Evolutionary conservation across 1,284 basidiomycete species (phyloP), one percentile per base, ranked within the genome.

Genomic region (Pascua guehoae): DNA sequence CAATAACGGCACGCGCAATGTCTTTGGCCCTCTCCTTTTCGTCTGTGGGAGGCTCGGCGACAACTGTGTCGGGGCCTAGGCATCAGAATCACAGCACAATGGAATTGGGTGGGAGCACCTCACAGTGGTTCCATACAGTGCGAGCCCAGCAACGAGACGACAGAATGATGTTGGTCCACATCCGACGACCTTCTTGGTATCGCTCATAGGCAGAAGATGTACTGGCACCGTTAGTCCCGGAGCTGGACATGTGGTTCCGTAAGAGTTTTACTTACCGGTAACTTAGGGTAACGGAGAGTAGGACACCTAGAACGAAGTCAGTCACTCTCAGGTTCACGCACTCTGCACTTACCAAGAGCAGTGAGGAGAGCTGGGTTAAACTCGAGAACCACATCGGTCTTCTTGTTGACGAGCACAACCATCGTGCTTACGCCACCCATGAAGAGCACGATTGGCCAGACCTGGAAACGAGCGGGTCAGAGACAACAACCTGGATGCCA

Each of bases 131-230:
- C 76, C 76, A 77, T 0, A 74, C 67, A 1, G 68, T 47, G 8
- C 76, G 58, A 5, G 70, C 67, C 70, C 72, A 74, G 9, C 66
- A 67, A 18, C 74, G 59, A 1, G 67, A 63, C 9, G 81, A 82
- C 12, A 85, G 74, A 47, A 87, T 82, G 53, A 88, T 85, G 61
- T 84, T 81, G 5, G 85, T 84, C 87, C 87, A 89, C 24, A 85
- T 75, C 47, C 81, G 74, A 46, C 87, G 78, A 5, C 87, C 87
- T 66, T 89, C 87, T 63, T 85, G 85, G 73, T 89, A 87, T 80
- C 86, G 78, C 66, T 88, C 86, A 66, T 88, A 88, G 17, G 86
- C 86, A 2, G 86, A 86, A 3, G 86, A 88, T 0, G 87, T 88
- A 41, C 87, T 78, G 69, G 38, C 16, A 1, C 17, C 2, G 53